Base-by-base conservation (phyloP, 192 early-diverging fungal species). In the Phycomyces nitens region DNA sequence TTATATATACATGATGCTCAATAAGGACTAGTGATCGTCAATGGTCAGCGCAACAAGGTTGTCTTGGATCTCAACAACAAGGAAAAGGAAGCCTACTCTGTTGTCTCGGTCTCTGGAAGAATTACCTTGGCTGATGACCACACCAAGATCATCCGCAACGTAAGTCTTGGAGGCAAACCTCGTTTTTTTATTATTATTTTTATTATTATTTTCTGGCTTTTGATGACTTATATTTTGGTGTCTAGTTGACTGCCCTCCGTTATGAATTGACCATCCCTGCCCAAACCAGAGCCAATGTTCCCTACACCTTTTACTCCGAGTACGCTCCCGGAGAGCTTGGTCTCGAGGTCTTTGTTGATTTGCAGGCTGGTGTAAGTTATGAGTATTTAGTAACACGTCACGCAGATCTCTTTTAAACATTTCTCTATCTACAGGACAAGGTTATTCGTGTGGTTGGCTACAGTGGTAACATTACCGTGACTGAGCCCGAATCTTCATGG, bases 231-330 rank as follows among this genome's bases (percentile, higher is more conserved):
- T 56, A 29, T 5, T 6, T 60, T 42, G 15, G 39, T 54, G 16
- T 14, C 3, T 67, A 76, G 73, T 68, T 75, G 29, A 68, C 82
- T 41, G 61, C 67, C 38, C 41, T 62, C 40, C 59, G 60, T 38
- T 82, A 81, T 59, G 68, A 65, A 53, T 61, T 53, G 29, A 22
- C 52, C 2, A 62, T 80, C 22, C 58, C 59, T 40, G 49, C 75
- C 12, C 58, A 61, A 21, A 66, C 74, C 51, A 72, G 65, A 50
- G 55, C 66, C 24, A 69, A 72, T 9, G 49, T 84, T 21, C 58
- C 62, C 24, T 84, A 76, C 64, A 66, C 62, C 38, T 84, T 84
- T 44, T 69, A 75, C 21, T 62, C 78, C 29, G 81, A 82, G 51
- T 69, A 75, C 20, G 67, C 69, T 34, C 71, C 80, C 21, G 71